Percentiles rank a stretch among this genome's conserved stretches.
phyloP scores from a whole-genome alignment of 768 basidiomycete species.

The Amyloporia xantha region DNA sequence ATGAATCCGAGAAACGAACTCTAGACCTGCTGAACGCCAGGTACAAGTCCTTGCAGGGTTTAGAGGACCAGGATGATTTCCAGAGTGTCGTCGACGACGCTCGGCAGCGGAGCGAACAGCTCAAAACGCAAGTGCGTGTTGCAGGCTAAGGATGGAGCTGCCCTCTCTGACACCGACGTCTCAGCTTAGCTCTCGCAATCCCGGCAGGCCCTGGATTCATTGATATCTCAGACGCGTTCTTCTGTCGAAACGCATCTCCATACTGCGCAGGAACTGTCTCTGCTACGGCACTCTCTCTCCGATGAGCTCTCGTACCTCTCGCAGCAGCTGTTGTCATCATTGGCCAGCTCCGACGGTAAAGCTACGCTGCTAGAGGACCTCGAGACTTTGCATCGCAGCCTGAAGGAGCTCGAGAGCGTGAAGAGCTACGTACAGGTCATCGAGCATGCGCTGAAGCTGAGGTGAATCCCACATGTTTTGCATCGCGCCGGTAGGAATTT shows the following conservation, averaged over 20 bases:
- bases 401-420: slow-evolving; percentile 73
- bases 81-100: slow-evolving; percentile 42
- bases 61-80: slow-evolving; percentile 35
- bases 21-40: slow-evolving; percentile 36
- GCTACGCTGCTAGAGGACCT: slow-evolving; percentile 77
- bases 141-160: background rate
- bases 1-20: slow-evolving; percentile 28
- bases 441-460: slow-evolving; percentile 60
- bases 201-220: slow-evolving; percentile 35
- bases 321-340: slow-evolving; percentile 53
- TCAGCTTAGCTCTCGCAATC: slow-evolving; percentile 57
- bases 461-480: slow-evolving; percentile 54
- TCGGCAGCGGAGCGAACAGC: slow-evolving; percentile 21
- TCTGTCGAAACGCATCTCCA: slow-evolving; percentile 44
- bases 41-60: slow-evolving; percentile 36
- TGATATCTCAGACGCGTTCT: slow-evolving; percentile 43
- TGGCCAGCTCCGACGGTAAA: slow-evolving; percentile 38
- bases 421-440: slow-evolving; percentile 72
- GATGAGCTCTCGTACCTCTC: slow-evolving; percentile 73
- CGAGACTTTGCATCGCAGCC: slow-evolving; percentile 66
- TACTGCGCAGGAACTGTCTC: slow-evolving; percentile 66
- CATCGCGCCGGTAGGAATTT: background rate
- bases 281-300: slow-evolving; percentile 68
- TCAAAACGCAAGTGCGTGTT: slow-evolving; percentile 24
- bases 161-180: slow-evolving; percentile 18